These are phyloP conservation scores for Discostella stelligera DNA, from an alignment of 352 stramenopile species.

Conservation along the genomic window DNA sequence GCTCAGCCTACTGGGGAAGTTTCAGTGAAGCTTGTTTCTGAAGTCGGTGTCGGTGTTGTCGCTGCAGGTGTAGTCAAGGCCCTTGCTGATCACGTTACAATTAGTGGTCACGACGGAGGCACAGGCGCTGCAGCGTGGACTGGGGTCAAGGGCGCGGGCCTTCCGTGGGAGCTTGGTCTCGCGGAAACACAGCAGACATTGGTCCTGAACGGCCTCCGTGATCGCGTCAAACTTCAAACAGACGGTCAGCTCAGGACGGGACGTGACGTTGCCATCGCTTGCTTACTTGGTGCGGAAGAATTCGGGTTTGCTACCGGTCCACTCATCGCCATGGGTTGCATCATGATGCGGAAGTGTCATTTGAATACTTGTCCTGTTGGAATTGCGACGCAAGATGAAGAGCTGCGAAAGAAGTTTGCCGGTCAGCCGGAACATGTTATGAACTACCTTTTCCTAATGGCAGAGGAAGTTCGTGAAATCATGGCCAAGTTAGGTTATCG, in stretches of 20 bases:
- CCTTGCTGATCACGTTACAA: slow-evolving; percentile 92
- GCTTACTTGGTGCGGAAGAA: slow-evolving; percentile 93
- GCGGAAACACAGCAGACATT: slow-evolving; percentile 96
- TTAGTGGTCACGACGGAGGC: slow-evolving; percentile 93
- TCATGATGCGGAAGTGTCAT: slow-evolving; percentile 97
- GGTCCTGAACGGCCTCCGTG: slow-evolving; percentile 92
- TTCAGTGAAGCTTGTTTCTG: slow-evolving; percentile 94
- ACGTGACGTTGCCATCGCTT: slow-evolving; percentile 91
- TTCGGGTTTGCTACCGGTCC: slow-evolving; percentile 93
- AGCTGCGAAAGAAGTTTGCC: slow-evolving; percentile 93
- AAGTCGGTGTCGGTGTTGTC: slow-evolving; percentile 94
- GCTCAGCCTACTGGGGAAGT: slow-evolving; percentile 91
- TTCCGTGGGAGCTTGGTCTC: slow-evolving; percentile 94
- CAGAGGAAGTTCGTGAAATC: slow-evolving; percentile 90
- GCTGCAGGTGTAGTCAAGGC: slow-evolving; percentile 88
- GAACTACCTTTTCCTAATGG: slow-evolving; percentile 96
- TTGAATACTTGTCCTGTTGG: slow-evolving; percentile 97
- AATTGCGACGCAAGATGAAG: slow-evolving; percentile 95
- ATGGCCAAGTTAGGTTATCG: slow-evolving; percentile 89
- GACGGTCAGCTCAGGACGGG: slow-evolving; percentile 93
- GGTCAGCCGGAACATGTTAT: slow-evolving; percentile 95
- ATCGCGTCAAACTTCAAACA: slow-evolving; percentile 91
- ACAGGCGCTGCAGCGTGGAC: slow-evolving; percentile 94
- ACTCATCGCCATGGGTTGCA: slow-evolving; percentile 94
- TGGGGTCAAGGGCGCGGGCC: slow-evolving; percentile 90